Percentiles rank a stretch among this genome's conserved stretches.
Evolutionary conservation across 345 rosid species (phyloP).

Genomic region (Schrenkiella parvula): DNA sequence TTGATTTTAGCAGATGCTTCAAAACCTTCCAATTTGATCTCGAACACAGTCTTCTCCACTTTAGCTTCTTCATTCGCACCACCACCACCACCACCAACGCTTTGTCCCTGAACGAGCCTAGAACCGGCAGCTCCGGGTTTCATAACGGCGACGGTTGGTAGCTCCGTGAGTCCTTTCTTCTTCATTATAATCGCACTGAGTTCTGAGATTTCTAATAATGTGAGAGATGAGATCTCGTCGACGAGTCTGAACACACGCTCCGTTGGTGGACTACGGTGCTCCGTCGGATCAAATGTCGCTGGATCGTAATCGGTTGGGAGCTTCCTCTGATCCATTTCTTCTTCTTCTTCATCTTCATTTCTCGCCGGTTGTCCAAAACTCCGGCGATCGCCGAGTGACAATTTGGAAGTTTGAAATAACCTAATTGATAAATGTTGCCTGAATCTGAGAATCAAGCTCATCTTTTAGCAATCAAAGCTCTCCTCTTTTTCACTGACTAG

Average conservation of each 20-base stretch:
- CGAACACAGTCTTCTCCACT: slow-evolving; percentile 79
- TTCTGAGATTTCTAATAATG: slow-evolving; percentile 64
- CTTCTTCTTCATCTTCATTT: slow-evolving; percentile 49
- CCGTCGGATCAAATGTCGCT: slow-evolving; percentile 76
- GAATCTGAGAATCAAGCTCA: slow-evolving; percentile 56
- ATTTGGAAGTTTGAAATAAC: slow-evolving; percentile 9
- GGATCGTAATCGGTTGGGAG: slow-evolving; percentile 93
- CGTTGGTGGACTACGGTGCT: slow-evolving; percentile 89
- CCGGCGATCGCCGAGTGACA: slow-evolving; percentile 35
- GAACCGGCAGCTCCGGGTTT: slow-evolving; percentile 58
- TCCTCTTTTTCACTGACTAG: neutral
- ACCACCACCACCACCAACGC: slow-evolving; percentile 26
- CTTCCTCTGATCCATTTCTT: slow-evolving; percentile 75
- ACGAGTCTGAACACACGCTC: slow-evolving; percentile 81
- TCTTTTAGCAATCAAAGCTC: slow-evolving; percentile 18
- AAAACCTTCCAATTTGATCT: slow-evolving; percentile 66
- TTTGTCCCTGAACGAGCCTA: slow-evolving; percentile 39
- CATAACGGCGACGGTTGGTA: slow-evolving; percentile 58
- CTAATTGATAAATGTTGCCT: slow-evolving; percentile 44
- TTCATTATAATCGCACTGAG: slow-evolving; percentile 67
- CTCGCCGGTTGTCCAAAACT: slow-evolving; percentile 48
- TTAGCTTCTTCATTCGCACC: slow-evolving; percentile 71
- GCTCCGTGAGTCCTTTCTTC: slow-evolving; percentile 61
- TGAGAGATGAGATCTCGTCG: slow-evolving; percentile 68
- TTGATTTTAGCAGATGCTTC: slow-evolving; percentile 76